These are phyloP conservation scores for Yamadazyma songkhlaensis DNA, from an alignment of 1,139 yeast species.

Conservation along the genomic window DNA sequence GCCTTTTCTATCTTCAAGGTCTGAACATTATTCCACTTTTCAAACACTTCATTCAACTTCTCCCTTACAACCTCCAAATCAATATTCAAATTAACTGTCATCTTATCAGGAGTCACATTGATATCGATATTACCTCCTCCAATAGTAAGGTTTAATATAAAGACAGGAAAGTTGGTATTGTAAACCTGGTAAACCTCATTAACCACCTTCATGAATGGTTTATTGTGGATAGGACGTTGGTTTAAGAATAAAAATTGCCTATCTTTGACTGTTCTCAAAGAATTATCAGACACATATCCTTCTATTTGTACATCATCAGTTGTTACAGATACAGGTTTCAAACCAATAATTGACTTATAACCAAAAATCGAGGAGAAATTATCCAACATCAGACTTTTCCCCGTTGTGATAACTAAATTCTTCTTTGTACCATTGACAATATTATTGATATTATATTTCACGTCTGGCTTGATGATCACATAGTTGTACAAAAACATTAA, in stretches of 20 bases:
- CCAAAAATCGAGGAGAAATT: conserved; percentile 73
- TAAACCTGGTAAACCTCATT: conserved; percentile 74
- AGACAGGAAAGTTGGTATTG: conserved; percentile 71
- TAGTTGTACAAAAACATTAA: conserved; percentile 64
- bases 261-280: conserved; percentile 67
- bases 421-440: conserved; percentile 47
- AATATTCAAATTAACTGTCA: conserved; percentile 65
- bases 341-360: conserved; percentile 54
- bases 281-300: conserved; percentile 73
- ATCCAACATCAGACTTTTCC: conserved; percentile 37
- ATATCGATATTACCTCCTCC: conserved; percentile 62
- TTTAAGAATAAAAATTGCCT: conserved; percentile 76
- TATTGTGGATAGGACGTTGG: conserved; percentile 66
- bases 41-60: conserved; percentile 2
- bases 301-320: conserved; percentile 22
- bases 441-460: conserved; percentile 61
- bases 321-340: conserved; percentile 44
- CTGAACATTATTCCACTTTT: conserved; percentile 3
- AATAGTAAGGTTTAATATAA: conserved; percentile 58
- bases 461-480: conserved; percentile 56
- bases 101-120: conserved; percentile 89
- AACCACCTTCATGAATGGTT: conserved; percentile 54
- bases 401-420: conserved; percentile 49
- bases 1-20: conserved; percentile 1
- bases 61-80: conserved; percentile 32